Percentiles rank a stretch among this genome's conserved stretches.
Conservation (phyloP, 768 basidiomycete species). For the Mycena vitilis region DNA sequence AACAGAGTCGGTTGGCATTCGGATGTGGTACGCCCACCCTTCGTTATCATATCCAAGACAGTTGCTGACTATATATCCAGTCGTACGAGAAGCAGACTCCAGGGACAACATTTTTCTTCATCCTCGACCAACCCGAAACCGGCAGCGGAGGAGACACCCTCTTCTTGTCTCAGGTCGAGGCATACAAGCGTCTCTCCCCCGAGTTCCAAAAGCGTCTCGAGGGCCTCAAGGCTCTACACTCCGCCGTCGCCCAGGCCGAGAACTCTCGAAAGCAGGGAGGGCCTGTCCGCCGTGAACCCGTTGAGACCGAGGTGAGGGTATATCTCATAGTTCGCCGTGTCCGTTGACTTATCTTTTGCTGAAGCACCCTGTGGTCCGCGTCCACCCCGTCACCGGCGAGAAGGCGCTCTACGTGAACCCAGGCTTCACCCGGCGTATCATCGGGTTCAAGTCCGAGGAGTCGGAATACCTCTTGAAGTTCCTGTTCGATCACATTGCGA, state of each 20-base stretch:
- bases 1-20: conserved; percentile 64
- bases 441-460: conserved; percentile 66
- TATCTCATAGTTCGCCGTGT: not conserved
- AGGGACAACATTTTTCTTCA: conserved; percentile 67
- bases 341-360: conserved; percentile 2
- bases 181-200: conserved; percentile 68
- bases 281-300: conserved; percentile 62
- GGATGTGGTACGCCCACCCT: conserved; percentile 54
- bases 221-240: conserved; percentile 67
- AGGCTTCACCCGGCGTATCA: conserved; percentile 65
- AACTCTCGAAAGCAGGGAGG: conserved; percentile 55
- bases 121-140: conserved; percentile 58
- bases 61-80: conserved; percentile 35
- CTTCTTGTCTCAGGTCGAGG: conserved; percentile 68
- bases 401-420: conserved; percentile 71
- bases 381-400: conserved; percentile 72
- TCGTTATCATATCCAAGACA: not conserved
- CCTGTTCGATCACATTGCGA: conserved; percentile 63
- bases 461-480: conserved; percentile 67
- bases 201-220: conserved; percentile 69
- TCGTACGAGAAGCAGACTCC: conserved; percentile 69
- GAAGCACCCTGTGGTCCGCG: conserved; percentile 66
- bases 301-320: conserved; percentile 58
- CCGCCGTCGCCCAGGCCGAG: conserved; percentile 65
- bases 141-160: conserved; percentile 63